Base-by-base conservation (phyloP, 2,329 filamentous ascomycete genomes). In the Proliferodiscus dingleyae region DNA sequence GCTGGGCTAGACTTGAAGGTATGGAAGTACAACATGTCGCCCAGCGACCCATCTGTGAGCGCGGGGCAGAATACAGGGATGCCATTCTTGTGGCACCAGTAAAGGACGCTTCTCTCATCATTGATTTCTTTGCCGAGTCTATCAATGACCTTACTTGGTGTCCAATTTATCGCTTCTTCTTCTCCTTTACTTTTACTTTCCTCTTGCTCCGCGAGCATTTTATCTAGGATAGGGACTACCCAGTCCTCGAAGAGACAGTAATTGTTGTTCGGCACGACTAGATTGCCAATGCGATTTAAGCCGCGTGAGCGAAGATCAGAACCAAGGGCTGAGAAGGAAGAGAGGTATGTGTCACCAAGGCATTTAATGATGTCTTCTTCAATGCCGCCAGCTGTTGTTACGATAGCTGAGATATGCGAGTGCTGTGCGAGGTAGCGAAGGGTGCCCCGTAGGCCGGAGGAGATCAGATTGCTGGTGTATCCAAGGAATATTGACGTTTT, bases 281-380 rank as follows among this genome's bases (percentile, higher is more conserved):
- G 77, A 61, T 98, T 97, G 41, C 93, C 93, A 59, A 98, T 97
- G 24, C 93, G 83, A 68, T 98, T 98, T 61, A 97, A 78, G 8
- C 93, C 93, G 64, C 88, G 85, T 51, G 81, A 77, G 30, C 93
- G 87, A 18, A 98, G 77, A 1, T 80, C 78, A 7, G 86, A 83
- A 11, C 93, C 93, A 1, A 77, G 70, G 0, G 87, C 83, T 41
- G 77, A 80, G 69, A 97, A 98, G 1, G 87, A 83, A 36, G 89
- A 88, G 63, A 97, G 81, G 67, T 96, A 98, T 0, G 93, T 98
- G 42, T 89, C 84, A 9, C 86, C 93, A 2, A 98, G 81, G 60
- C 93, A 98, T 71, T 98, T 98, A 76, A 98, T 98, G 47, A 98
- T 83, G 67, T 98, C 93, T 66, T 98, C 93, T 67, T 98, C 93